Evolutionary conservation across 1,284 basidiomycete genomes (phyloP), one percentile per base, ranked within the genome.

Genomic region (Wallemia mellicola): DNA sequence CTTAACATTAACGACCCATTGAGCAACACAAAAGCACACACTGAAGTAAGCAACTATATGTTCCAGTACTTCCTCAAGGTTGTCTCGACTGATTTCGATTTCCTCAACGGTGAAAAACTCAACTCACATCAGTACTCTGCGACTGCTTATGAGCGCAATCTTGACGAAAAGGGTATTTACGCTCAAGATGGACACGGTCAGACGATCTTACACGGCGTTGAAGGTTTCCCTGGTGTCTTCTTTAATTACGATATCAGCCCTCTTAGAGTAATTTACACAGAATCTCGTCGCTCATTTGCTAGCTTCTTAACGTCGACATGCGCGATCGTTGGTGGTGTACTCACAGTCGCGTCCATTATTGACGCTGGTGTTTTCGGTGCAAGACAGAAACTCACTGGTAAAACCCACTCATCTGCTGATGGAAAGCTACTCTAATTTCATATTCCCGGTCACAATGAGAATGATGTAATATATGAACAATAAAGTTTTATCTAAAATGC

Each of bases 241-340:
- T 83, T 94, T 79, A 95, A 91, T 73, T 92, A 83, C 69, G 94
- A 99, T 69, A 96, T 98, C 67, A 92, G 87, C n/a, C 91, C 89
- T 1, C 86, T 95, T 67, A 80, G 86, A 60, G 82, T 95, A 57
- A 81, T 88, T 24, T 87, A 94, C 67, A 77, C 78, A n/a, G 89
- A 94, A 68, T 82, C 77, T 38, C 78, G 88, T 61, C 87, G 94
- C 71, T 86, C 86, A 0, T 91, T 98, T 68, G 88, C 91, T 3
- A 94, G 96, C 72, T 96, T 98, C 75, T 72, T 96, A 38, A 94
- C 89, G 32, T 92, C 87, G 15, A 28, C 55, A 14, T 57, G 55
- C 55, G 55, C 55, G 7, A 57, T 57, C 24, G 27, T 57, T n/a
- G 55, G 55, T 25, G 55, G 55, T 9, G 55, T 57, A n/a, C 55